Evolutionary conservation across 2,329 filamentous ascomycete species (phyloP).

Genomic region (Didymellaceae sp.): DNA sequence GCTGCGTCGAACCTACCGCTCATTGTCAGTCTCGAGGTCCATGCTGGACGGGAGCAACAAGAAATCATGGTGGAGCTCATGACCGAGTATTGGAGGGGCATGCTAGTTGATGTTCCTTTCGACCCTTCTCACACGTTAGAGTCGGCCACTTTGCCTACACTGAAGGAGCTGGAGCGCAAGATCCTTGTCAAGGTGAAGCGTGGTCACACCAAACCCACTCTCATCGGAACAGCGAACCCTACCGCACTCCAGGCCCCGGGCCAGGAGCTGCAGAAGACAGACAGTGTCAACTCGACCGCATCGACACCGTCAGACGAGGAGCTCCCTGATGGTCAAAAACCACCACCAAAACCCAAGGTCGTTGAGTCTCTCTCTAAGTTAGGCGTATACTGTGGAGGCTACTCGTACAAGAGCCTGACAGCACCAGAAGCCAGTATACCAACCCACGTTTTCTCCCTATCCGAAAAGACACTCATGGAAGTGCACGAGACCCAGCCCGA

Average conservation of each 20-base stretch:
- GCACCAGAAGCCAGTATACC: constrained; percentile 65
- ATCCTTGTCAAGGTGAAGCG: constrained; percentile 68
- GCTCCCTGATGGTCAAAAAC: constrained; percentile 53
- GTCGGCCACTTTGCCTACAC: constrained; percentile 67
- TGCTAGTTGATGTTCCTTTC: constrained; percentile 69
- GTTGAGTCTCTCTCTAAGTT: constrained; percentile 74
- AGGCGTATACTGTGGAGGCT: constrained; percentile 86
- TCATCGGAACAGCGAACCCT: constrained; percentile 29
- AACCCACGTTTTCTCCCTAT: constrained; percentile 69
- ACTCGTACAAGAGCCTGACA: constrained; percentile 76
- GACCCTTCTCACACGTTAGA: constrained; percentile 49
- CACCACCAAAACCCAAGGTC: constrained; percentile 65
- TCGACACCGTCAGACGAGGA: constrained; percentile 44
- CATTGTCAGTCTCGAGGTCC: constrained; percentile 91
- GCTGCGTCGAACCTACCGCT: constrained; percentile 75
- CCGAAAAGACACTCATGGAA: constrained; percentile 70
- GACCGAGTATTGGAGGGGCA: constrained; percentile 80
- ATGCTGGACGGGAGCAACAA: constrained; percentile 82
- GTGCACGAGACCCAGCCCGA: constrained; percentile 62
- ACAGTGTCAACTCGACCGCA: constrained; percentile 28
- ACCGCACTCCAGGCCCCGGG: constrained; percentile 39
- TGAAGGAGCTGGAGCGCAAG: constrained; percentile 74
- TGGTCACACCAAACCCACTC: constrained; percentile 42
- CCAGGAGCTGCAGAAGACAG: constrained; percentile 29
- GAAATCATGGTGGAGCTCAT: constrained; percentile 94